A percentile compares a stretch with the other conserved stretches of the same genome.
Evolutionary conservation across 2,329 filamentous ascomycete genomes (phyloP).

Genomic region (Cladosporium sp.): DNA sequence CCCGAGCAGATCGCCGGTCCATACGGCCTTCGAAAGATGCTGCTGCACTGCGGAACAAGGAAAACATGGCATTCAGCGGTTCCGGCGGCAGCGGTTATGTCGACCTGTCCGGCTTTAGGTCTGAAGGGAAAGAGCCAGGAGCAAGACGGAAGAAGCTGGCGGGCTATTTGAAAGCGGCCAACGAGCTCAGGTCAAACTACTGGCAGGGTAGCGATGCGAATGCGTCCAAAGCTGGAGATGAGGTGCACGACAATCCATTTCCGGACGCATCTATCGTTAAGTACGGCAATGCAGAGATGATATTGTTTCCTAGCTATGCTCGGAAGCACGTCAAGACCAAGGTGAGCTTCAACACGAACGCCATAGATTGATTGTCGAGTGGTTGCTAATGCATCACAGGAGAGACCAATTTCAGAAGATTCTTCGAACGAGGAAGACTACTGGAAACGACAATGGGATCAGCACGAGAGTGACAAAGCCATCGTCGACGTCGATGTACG

Average conservation of each 20-base stretch:
- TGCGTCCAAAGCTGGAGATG: slow-evolving; percentile 39
- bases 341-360: slow-evolving; percentile 37
- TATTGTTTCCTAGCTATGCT: slow-evolving; percentile 92
- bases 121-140: slow-evolving; percentile 54
- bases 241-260: slow-evolving; percentile 68
- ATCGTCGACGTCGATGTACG: slow-evolving; percentile 91
- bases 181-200: slow-evolving; percentile 66
- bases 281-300: slow-evolving; percentile 82
- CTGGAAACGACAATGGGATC: slow-evolving; percentile 74
- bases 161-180: slow-evolving; percentile 65
- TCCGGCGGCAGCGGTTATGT: slow-evolving; percentile 6
- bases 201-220: slow-evolving; percentile 32
- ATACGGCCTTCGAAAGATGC: slow-evolving; percentile 31
- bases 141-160: slow-evolving; percentile 74
- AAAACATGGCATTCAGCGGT: slow-evolving; percentile 29
- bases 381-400: background rate
- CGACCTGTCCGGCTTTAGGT: slow-evolving; percentile 28
- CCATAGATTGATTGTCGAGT: background rate
- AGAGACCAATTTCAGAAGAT: slow-evolving; percentile 5
- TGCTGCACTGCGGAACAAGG: slow-evolving; percentile 20
- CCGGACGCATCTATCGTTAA: slow-evolving; percentile 77
- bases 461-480: slow-evolving; percentile 73
- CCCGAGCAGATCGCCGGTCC: slow-evolving; percentile 7
- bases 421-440: slow-evolving; percentile 57
- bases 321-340: slow-evolving; percentile 59